Percentiles rank a stretch among this genome's conserved stretches.
phyloP scores from a whole-genome alignment of 306 rosid genomes.

The Cucurbita pepo region DNA sequence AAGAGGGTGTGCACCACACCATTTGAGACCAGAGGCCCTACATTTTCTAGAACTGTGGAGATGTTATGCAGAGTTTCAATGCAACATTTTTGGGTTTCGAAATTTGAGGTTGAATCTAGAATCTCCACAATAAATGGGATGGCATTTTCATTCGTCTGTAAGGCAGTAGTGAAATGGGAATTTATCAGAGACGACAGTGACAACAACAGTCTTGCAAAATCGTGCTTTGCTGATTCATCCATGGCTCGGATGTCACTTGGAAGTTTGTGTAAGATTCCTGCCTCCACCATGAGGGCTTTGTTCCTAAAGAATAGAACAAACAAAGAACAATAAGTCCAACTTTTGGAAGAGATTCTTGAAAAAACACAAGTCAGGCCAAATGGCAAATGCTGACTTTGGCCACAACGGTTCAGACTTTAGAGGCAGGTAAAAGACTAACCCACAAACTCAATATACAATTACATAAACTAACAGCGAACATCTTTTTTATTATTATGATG shows the following conservation, averaged over 20 bases:
- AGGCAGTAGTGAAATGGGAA: slow-evolving; percentile 37
- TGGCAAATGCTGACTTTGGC: not conserved
- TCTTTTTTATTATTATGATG: too few relatives aligned
- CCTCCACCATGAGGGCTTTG: slow-evolving; percentile 74
- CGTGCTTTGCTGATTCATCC: slow-evolving; percentile 45
- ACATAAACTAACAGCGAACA: not conserved
- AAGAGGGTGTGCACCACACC: slow-evolving; percentile 46
- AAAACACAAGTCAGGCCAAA: slow-evolving; percentile 3
- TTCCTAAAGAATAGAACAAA: slow-evolving; percentile 32
- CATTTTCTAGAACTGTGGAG: slow-evolving; percentile 59
- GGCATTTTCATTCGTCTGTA: slow-evolving; percentile 21
- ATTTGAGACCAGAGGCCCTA: slow-evolving; percentile 36
- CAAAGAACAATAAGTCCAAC: not conserved
- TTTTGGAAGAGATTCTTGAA: not conserved
- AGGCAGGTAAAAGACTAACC: not conserved
- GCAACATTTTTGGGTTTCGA: slow-evolving; percentile 36
- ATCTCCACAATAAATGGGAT: slow-evolving; percentile 31
- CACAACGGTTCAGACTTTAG: not conserved
- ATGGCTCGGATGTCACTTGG: slow-evolving; percentile 34
- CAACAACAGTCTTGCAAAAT: slow-evolving; percentile 40
- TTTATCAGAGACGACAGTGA: slow-evolving; percentile 58
- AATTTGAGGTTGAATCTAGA: slow-evolving; percentile 25
- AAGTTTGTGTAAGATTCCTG: slow-evolving; percentile 57
- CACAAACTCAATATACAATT: not conserved
- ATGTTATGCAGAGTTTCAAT: slow-evolving; percentile 51